Evolutionary conservation across 2,329 filamentous ascomycete species (phyloP).

Genomic region (Pseudogymnoascus verrucosus): DNA sequence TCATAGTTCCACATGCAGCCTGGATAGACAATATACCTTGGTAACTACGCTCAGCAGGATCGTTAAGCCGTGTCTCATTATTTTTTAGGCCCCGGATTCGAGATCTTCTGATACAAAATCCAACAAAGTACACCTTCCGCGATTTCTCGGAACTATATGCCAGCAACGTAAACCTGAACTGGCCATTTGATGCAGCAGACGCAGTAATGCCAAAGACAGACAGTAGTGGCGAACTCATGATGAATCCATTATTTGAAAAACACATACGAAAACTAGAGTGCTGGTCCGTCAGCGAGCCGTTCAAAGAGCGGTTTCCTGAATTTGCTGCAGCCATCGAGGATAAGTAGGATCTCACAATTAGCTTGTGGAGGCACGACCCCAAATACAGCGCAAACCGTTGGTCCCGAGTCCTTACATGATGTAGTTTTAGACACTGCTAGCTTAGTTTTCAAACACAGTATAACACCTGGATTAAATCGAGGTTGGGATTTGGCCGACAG

Average conservation of each 20-base stretch:
- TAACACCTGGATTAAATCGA: background rate
- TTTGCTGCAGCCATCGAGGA: slow-evolving; percentile 3
- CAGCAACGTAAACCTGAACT: slow-evolving; percentile 1
- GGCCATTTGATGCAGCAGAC: slow-evolving; percentile 6
- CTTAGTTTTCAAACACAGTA: background rate
- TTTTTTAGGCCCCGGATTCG: slow-evolving; percentile 7
- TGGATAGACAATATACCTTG: slow-evolving; percentile 13
- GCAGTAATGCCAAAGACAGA: slow-evolving; percentile 5
- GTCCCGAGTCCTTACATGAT: background rate
- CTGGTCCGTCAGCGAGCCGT: slow-evolving; percentile 9
- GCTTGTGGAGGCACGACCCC: background rate
- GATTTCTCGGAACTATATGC: slow-evolving; percentile 11
- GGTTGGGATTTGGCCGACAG: background rate
- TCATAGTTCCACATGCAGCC: slow-evolving; percentile 9
- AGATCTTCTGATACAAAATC: slow-evolving; percentile 11
- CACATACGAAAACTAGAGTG: slow-evolving; percentile 3
- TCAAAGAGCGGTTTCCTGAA: slow-evolving; percentile 10
- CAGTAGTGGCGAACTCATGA: background rate
- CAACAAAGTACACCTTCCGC: slow-evolving; percentile 9
- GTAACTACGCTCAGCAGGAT: background rate
- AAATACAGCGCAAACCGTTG: background rate
- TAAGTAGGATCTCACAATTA: background rate
- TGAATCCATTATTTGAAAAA: slow-evolving; percentile 10
- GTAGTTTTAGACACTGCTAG: background rate
- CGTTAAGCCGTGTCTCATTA: background rate